These are phyloP conservation scores for Backusella mclennaniae DNA, from an alignment of 192 early-diverging fungal species.

Conservation along the genomic window DNA sequence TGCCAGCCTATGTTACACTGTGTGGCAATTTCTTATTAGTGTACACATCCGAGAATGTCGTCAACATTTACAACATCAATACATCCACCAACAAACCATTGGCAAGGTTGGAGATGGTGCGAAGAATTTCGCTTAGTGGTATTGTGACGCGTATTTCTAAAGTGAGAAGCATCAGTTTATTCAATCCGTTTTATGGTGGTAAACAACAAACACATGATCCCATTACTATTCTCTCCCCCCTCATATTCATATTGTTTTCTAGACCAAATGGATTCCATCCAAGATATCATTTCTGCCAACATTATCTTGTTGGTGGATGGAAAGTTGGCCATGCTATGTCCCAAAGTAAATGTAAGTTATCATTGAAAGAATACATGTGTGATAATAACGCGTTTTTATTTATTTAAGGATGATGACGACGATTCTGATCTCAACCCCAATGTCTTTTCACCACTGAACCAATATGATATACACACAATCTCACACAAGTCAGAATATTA, in stretches of 20 bases:
- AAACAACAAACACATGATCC: not conserved
- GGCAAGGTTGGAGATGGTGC: slow-evolving; percentile 38
- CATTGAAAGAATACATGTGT: not conserved
- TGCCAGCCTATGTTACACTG: slow-evolving; percentile 52
- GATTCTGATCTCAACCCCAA: slow-evolving; percentile 13
- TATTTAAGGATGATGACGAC: slow-evolving; percentile 31
- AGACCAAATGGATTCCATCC: slow-evolving; percentile 35
- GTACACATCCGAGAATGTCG: slow-evolving; percentile 58
- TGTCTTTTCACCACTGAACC: slow-evolving; percentile 1
- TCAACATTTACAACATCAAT: slow-evolving; percentile 50
- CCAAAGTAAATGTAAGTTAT: slow-evolving; percentile 45
- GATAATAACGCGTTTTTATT: not conserved
- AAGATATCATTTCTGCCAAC: slow-evolving; percentile 49
- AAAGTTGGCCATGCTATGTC: slow-evolving; percentile 60
- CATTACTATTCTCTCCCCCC: not conserved
- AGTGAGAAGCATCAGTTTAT: slow-evolving; percentile 53
- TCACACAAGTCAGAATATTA: slow-evolving; percentile 70
- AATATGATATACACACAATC: slow-evolving; percentile 50
- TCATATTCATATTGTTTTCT: not conserved
- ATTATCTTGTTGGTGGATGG: slow-evolving; percentile 69
- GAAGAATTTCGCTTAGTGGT: slow-evolving; percentile 52
- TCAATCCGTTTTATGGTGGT: slow-evolving; percentile 35
- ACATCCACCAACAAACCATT: not conserved
- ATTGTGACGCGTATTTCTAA: slow-evolving; percentile 46
- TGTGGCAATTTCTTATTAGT: slow-evolving; percentile 57